Conservation (phyloP, 73 alveolate species). For the Tetrahymena thermophila region DNA sequence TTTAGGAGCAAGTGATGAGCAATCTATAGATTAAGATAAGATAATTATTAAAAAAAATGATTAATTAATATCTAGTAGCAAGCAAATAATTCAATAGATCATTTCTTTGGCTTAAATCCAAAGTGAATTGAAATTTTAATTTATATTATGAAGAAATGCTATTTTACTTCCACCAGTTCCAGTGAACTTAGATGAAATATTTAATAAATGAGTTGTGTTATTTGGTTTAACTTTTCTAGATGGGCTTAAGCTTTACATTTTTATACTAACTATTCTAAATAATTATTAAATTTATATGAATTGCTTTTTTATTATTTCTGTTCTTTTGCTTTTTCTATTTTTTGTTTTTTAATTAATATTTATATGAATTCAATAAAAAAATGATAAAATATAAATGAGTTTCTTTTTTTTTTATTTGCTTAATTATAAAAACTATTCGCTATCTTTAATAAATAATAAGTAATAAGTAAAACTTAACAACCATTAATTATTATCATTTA, state of each 20-base stretch:
- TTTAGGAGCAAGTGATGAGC: slow-evolving; percentile 44
- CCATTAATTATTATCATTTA: neutral
- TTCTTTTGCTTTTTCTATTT: neutral
- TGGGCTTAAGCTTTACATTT: neutral
- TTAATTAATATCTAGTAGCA: neutral
- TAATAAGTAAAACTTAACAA: neutral
- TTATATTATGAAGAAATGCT: neutral
- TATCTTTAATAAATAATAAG: neutral
- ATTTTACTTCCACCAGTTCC: slow-evolving; percentile 44
- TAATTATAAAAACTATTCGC: neutral
- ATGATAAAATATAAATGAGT: neutral
- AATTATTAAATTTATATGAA: neutral
- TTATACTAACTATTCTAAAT: neutral
- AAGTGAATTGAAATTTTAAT: neutral
- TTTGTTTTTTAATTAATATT: neutral
- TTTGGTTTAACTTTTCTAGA: neutral
- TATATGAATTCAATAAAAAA: neutral
- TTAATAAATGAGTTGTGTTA: slow-evolving; percentile 23
- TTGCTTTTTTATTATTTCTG: neutral
- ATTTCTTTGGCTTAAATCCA: neutral
- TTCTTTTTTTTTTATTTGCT: neutral
- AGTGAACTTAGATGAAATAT: slow-evolving; percentile 31
- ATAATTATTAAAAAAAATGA: neutral
- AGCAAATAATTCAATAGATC: neutral
- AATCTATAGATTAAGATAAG: neutral